These are phyloP conservation scores for Diutina siamensis DNA, from an alignment of 1,139 yeast species.

Conservation along the genomic window DNA sequence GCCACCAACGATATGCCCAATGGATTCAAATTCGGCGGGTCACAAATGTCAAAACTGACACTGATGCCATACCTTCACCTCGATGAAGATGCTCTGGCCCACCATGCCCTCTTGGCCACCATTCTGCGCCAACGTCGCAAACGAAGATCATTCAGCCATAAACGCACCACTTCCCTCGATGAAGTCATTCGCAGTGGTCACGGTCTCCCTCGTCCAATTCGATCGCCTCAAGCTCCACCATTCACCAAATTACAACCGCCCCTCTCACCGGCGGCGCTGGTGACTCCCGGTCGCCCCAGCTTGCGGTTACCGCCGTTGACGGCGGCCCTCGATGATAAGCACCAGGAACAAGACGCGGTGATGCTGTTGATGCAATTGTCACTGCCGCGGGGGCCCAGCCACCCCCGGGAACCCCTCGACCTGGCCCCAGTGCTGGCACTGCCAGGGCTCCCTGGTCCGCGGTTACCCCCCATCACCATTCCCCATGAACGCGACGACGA, in stretches of 20 bases:
- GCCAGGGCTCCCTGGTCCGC: background rate
- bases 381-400: constrained; percentile 1
- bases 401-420: background rate
- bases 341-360: constrained; percentile 6
- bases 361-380: constrained; percentile 1
- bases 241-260: background rate
- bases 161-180: background rate
- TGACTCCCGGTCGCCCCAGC: background rate
- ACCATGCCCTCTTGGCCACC: constrained; percentile 1
- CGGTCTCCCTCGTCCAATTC: background rate
- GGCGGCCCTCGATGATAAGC: constrained; percentile 2
- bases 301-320: background rate
- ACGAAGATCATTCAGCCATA: background rate
- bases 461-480: constrained; percentile 2
- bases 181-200: constrained; percentile 4
- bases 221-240: background rate
- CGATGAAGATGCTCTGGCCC: constrained; percentile 5
- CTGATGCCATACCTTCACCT: constrained; percentile 3
- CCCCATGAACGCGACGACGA: constrained; percentile 1
- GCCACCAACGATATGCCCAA: too few species aligned
- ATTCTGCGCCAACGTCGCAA: constrained; percentile 2
- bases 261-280: background rate
- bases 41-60: background rate
- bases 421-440: background rate
- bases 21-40: background rate